These are phyloP conservation scores for Nakazawaea ishiwadae DNA, from an alignment of 805 yeast genomes.

Conservation along the genomic window DNA sequence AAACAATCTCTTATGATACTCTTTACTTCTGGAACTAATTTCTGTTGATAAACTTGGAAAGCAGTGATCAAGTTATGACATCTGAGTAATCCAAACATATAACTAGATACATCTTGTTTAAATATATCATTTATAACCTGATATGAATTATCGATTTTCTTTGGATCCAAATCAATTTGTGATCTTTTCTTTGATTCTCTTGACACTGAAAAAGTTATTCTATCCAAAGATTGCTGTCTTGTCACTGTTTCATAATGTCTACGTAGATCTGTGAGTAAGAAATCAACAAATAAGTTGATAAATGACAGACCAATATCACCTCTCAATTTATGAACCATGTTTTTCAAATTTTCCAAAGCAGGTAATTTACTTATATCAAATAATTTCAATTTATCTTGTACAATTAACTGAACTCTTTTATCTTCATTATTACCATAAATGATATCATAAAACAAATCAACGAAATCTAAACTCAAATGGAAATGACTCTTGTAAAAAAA, in stretches of 20 bases:
- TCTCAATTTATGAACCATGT: conserved; percentile 49
- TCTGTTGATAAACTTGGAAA: conserved; percentile 60
- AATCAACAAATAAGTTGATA: conserved; percentile 49
- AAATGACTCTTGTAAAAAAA: conserved; percentile 41
- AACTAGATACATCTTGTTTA: conserved; percentile 37
- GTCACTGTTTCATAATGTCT: conserved; percentile 48
- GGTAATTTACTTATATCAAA: conserved; percentile 39
- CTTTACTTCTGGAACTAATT: conserved; percentile 66
- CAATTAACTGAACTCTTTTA: conserved; percentile 1
- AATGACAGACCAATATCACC: conserved; percentile 69
- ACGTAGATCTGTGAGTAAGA: conserved; percentile 59
- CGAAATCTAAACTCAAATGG: conserved; percentile 50
- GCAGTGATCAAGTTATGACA: conserved; percentile 61
- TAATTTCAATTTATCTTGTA: conserved; percentile 14
- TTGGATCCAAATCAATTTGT: conserved; percentile 22
- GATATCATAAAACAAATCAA: conserved; percentile 53
- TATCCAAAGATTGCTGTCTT: conserved; percentile 40
- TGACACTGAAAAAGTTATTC: conserved; percentile 30
- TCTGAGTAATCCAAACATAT: conserved; percentile 52
- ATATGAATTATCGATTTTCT: conserved; percentile 30
- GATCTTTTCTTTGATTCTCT: conserved; percentile 16
- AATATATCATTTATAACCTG: conserved; percentile 33
- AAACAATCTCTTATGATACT: conserved; percentile 60
- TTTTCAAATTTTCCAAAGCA: conserved; percentile 46
- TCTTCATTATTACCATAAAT: conserved; percentile 44